Evolutionary conservation across 1,284 basidiomycete genomes (phyloP), one percentile per base, ranked within the genome.

Genomic region (Puccinia novopanici): DNA sequence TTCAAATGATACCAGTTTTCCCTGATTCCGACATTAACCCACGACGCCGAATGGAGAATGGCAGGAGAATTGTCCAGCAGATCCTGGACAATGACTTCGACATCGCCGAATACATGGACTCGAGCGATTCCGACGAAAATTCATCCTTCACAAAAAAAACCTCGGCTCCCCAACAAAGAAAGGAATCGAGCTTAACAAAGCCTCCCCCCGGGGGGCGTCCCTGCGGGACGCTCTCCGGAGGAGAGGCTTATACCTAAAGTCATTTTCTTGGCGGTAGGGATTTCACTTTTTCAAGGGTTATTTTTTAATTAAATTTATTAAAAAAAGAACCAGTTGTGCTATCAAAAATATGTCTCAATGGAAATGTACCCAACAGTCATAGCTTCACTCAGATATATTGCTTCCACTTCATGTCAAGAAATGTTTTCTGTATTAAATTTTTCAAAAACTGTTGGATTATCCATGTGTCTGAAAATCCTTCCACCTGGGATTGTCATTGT

Each of bases 271-370:
- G 45, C 45, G 45, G 45, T 45, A 45, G 6, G 8, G 45, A 15
- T 45, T 45, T 15, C 6, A 15, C 45, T 8, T 45, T 45, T 45
- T 45, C 15, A 45, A 8, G 45, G 45, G n/a, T n/a, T 45, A 6
- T 45, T 45, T 45, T 45, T 63, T 63, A 24, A 10, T 63, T 63
- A 15, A 27, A 19, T 63, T n/a, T 63, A 27, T 63, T 57, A 57
- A 9, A 57, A 57, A 57, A 57, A 57, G 9, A 57, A 22, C 6
- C 27, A n/a, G 9, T 9, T 22, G 6, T 57, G 6, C 19, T 57
- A 63, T 54, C 17, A 30, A n/a, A 63, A 63, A n/a, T 63, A 12
- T 63, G 59, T 15, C 24, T 63, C 10, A 6, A 17, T 17, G 19
- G 59, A 34, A 63, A 27, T 63, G 3, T 63, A 34, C 15, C 52